These are phyloP conservation scores for Trypanosoma caninum DNA, from an alignment of 208 protist genomes.

Conservation along the genomic window DNA sequence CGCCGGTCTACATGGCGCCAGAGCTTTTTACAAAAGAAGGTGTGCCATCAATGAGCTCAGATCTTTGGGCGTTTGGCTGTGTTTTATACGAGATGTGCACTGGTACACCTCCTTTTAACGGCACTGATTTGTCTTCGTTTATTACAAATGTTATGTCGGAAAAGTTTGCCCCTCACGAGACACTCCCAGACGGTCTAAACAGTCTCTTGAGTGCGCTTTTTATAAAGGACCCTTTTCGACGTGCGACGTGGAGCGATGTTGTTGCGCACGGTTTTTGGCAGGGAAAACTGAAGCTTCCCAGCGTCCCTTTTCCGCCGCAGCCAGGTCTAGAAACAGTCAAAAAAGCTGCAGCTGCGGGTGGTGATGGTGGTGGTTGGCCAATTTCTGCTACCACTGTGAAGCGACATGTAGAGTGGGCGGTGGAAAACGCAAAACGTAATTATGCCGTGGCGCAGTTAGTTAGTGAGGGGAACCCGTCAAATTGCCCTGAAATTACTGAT, in stretches of 20 bases:
- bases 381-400: constrained; percentile 3
- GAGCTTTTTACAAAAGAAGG: constrained; percentile 84
- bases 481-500: constrained; percentile 3
- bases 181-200: constrained; percentile 58
- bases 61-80: constrained; percentile 94
- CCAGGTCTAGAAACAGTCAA: constrained; percentile 46
- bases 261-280: constrained; percentile 81
- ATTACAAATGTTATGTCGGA: constrained; percentile 86
- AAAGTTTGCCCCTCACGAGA: constrained; percentile 28
- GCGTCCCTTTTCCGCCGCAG: constrained; percentile 40
- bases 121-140: constrained; percentile 84
- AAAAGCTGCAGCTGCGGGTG: not conserved
- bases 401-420: constrained; percentile 18
- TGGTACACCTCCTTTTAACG: constrained; percentile 93
- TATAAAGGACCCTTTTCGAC: constrained; percentile 76
- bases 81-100: constrained; percentile 92
- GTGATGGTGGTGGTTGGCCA: not conserved
- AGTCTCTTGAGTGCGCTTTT: constrained; percentile 61
- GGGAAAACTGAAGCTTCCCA: constrained; percentile 27
- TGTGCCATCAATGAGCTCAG: constrained; percentile 82
- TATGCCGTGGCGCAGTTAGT: constrained; percentile 21
- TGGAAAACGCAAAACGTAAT: constrained; percentile 26
- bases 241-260: constrained; percentile 79
- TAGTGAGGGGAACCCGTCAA: constrained; percentile 3
- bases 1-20: constrained; percentile 92